Evolutionary conservation across 2,329 filamentous ascomycete genomes (phyloP).

Genomic region (Fusarium acutatum): DNA sequence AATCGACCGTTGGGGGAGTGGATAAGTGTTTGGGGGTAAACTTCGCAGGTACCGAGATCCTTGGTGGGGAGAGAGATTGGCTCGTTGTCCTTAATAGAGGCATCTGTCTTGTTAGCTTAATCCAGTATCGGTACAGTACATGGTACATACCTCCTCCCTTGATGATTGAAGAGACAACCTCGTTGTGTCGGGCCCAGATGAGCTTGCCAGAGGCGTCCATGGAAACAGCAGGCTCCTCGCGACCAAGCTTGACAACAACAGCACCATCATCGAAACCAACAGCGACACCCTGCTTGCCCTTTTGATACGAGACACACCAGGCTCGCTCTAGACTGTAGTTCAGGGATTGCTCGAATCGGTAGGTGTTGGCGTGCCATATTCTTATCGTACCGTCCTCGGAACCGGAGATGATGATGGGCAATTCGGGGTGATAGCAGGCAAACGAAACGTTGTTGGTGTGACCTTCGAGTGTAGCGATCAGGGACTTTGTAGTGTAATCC

Average conservation of each 20-base stretch:
- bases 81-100: constrained; percentile 84
- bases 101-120: constrained; percentile 62
- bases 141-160: constrained; percentile 75
- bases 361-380: constrained; percentile 99
- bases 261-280: constrained; percentile 98
- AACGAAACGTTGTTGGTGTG: constrained; percentile 99
- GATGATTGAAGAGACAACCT: constrained; percentile 94
- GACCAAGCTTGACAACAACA: constrained; percentile 96
- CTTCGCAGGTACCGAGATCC: constrained; percentile 93
- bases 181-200: constrained; percentile 94
- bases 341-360: constrained; percentile 92
- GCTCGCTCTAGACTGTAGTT: constrained; percentile 96
- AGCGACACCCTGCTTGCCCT: constrained; percentile 91
- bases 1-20: constrained; percentile 97
- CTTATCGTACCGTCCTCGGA: constrained; percentile 98
- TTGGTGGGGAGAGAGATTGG: constrained; percentile 89
- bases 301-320: constrained; percentile 97
- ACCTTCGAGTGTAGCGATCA: constrained; percentile 95
- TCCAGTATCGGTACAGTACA: not conserved
- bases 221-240: constrained; percentile 95
- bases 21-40: constrained; percentile 92
- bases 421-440: constrained; percentile 95
- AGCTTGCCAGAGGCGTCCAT: constrained; percentile 98
- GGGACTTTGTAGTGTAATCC: constrained; percentile 98
- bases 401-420: constrained; percentile 96